These are phyloP conservation scores for Rhytidiadelphus loreus DNA, from an alignment of 225 moss, liverwort and hornwort species.

Conservation along the genomic window DNA sequence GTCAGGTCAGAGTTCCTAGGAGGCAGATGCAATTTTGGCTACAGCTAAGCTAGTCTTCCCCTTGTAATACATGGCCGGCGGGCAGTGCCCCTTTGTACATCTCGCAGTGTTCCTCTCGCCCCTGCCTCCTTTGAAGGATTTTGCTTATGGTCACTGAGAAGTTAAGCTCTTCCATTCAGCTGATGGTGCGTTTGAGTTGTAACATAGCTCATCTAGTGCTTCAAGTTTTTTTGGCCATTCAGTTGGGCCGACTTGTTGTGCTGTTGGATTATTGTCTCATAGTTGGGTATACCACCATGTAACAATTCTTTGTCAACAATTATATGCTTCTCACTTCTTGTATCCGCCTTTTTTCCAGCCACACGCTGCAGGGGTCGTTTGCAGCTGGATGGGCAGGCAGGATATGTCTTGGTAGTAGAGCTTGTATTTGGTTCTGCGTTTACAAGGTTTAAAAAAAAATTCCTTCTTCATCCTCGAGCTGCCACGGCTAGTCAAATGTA, in stretches of 20 bases:
- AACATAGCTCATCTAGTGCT: constrained; percentile 26
- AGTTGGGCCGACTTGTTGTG: constrained; percentile 13
- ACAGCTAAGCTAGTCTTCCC: constrained; percentile 15
- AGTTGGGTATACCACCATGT: constrained; percentile 32
- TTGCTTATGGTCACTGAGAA: constrained; percentile 34
- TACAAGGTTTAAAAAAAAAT: rapidly evolving
- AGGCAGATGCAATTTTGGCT: constrained; percentile 51
- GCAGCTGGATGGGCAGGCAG: not conserved
- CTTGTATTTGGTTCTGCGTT: not conserved
- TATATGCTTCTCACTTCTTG: constrained; percentile 12
- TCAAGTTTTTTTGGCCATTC: constrained; percentile 11
- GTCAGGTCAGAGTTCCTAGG: constrained; percentile 15
- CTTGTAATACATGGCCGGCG: constrained; percentile 44
- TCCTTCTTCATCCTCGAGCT: not conserved
- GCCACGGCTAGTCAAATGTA: not conserved
- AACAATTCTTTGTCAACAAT: constrained; percentile 45
- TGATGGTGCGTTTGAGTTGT: constrained; percentile 41
- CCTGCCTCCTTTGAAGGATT: constrained; percentile 3
- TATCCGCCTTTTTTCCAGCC: not conserved
- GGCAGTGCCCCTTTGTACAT: constrained; percentile 49
- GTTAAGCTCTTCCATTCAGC: constrained; percentile 26
- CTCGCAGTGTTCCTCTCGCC: not conserved
- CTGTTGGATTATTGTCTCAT: constrained; percentile 27
- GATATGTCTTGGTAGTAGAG: not conserved
- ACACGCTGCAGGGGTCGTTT: not conserved